Percentiles rank a stretch among this genome's conserved stretches.
Conservation (phyloP, 1,284 basidiomycete genomes). For the Fomitopsis palustris region DNA sequence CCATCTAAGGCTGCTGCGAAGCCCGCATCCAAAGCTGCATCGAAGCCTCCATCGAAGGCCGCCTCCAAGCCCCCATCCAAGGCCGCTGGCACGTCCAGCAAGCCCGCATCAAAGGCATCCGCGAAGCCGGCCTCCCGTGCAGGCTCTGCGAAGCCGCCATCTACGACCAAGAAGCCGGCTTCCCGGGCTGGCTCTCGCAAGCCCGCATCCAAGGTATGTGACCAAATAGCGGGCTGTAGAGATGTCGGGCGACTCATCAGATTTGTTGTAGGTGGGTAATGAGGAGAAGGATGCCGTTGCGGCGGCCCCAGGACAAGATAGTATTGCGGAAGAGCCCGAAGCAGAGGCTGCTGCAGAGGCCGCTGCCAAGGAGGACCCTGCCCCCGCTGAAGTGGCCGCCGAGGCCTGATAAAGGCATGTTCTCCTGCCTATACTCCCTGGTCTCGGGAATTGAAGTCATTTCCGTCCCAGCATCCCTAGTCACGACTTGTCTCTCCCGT, state of each 20-base stretch:
- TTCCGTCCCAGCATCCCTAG: not conserved
- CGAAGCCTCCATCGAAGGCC: conserved; percentile 26
- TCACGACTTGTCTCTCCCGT: not conserved
- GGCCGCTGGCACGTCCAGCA: conserved; percentile 21
- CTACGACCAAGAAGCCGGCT: conserved; percentile 27
- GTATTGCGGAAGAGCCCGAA: conserved; percentile 34
- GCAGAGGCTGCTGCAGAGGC: conserved; percentile 29
- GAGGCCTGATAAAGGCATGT: conserved; percentile 18
- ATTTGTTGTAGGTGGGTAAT: conserved; percentile 12
- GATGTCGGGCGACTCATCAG: conserved; percentile 5
- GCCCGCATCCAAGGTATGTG: conserved; percentile 18
- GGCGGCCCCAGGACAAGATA: conserved; percentile 22
- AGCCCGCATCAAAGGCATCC: conserved; percentile 30
- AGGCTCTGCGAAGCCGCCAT: conserved; percentile 8
- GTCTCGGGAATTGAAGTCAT: not conserved
- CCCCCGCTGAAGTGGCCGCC: conserved; percentile 10
- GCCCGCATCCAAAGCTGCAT: conserved; percentile 13
- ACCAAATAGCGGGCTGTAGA: not conserved
- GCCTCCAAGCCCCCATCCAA: conserved; percentile 25
- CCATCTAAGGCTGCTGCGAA: conserved; percentile 25
- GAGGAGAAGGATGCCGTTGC: conserved; percentile 22
- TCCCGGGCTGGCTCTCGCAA: conserved; percentile 20
- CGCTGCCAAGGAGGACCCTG: conserved; percentile 12
- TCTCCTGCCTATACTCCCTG: not conserved
- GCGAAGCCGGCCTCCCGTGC: conserved; percentile 32